Evolutionary conservation across 768 basidiomycete genomes (phyloP).

Genomic region (Leccinum disarticulatum): DNA sequence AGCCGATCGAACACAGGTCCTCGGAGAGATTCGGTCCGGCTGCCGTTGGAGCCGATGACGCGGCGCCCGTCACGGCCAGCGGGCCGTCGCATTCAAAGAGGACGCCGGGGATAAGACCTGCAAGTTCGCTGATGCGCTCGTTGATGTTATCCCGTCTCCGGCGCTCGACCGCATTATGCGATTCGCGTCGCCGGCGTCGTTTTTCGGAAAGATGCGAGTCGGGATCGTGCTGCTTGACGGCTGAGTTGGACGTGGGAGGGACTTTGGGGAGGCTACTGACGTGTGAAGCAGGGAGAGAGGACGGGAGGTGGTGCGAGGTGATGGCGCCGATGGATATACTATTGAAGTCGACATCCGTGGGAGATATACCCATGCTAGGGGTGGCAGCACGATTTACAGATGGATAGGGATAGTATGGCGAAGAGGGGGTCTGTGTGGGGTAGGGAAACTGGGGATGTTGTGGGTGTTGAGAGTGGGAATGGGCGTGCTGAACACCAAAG

Average conservation of each 20-base stretch:
- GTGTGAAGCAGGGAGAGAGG: slow-evolving; percentile 18
- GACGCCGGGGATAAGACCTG: slow-evolving; percentile 85
- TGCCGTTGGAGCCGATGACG: slow-evolving; percentile 11
- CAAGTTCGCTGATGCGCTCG: slow-evolving; percentile 89
- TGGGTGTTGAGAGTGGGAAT: slow-evolving; percentile 24
- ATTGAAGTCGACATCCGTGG: slow-evolving; percentile 27
- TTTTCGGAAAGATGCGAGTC: slow-evolving; percentile 70
- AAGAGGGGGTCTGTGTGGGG: slow-evolving; percentile 30
- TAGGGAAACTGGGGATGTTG: slow-evolving; percentile 25
- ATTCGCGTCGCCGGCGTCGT: slow-evolving; percentile 74
- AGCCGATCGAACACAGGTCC: slow-evolving; percentile 22
- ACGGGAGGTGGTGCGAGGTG: slow-evolving; percentile 21
- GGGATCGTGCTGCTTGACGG: slow-evolving; percentile 14
- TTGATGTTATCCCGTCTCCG: slow-evolving; percentile 90
- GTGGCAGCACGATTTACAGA: slow-evolving; percentile 16
- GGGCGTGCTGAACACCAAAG: slow-evolving; percentile 34
- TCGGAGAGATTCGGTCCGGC: slow-evolving; percentile 16
- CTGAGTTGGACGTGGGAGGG: slow-evolving; percentile 3
- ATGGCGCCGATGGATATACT: slow-evolving; percentile 19
- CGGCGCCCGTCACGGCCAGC: slow-evolving; percentile 15
- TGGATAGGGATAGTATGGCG: slow-evolving; percentile 29
- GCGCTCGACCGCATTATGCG: slow-evolving; percentile 91
- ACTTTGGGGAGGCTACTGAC: slow-evolving; percentile 16
- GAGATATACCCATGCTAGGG: slow-evolving; percentile 26
- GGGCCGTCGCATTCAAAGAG: slow-evolving; percentile 61